Evolutionary conservation across 768 basidiomycete species (phyloP).

Genomic region (Gautieria morchelliformis): DNA sequence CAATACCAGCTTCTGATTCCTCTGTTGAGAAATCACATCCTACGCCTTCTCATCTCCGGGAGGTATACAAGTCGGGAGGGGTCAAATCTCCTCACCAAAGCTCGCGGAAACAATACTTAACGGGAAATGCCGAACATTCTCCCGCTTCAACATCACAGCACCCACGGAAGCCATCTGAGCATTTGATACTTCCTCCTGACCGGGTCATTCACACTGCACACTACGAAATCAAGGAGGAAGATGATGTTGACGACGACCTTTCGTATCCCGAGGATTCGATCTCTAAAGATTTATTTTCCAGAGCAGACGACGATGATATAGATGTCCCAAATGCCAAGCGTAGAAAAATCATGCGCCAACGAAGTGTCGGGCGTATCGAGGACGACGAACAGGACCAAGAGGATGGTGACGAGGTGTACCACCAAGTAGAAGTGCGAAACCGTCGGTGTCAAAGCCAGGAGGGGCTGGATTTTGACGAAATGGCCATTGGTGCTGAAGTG

Average conservation of each 20-base stretch:
- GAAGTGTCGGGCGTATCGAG: neutral
- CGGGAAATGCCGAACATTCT: neutral
- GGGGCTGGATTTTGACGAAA: neutral
- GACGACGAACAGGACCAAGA: neutral
- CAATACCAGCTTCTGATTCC: too few relatives aligned
- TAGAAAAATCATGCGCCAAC: neutral
- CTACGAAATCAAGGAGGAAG: neutral
- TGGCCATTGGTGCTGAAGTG: neutral
- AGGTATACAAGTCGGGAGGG: too few relatives aligned
- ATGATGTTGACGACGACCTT: neutral
- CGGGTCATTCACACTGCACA: neutral
- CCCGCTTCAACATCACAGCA: neutral
- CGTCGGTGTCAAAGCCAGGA: neutral
- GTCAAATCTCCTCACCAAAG: too few relatives aligned
- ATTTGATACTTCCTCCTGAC: neutral
- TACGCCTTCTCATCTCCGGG: too few relatives aligned
- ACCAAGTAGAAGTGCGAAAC: neutral
- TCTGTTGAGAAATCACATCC: too few relatives aligned
- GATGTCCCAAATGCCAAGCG: neutral
- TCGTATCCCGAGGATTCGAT: neutral
- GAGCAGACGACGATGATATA: neutral
- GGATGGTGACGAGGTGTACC: neutral
- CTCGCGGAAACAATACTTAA: too few relatives aligned
- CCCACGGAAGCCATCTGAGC: neutral
- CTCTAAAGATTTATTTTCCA: neutral